These are phyloP conservation scores for Macroventuria anomochaeta DNA, from an alignment of 2,329 filamentous ascomycete species.

Conservation along the genomic window DNA sequence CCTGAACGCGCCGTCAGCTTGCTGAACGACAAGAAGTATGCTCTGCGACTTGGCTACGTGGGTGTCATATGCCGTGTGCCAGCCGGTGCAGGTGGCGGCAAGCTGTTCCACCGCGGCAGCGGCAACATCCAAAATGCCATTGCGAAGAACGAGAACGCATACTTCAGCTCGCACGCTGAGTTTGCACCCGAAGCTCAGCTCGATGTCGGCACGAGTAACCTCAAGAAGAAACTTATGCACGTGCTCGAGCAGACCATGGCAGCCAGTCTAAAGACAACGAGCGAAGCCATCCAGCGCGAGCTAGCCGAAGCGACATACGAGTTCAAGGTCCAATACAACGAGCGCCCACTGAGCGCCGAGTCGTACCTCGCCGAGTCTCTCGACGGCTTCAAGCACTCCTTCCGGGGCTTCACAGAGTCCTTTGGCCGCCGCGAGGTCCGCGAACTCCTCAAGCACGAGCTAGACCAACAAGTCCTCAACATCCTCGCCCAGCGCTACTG, in stretches of 20 bases:
- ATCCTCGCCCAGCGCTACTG: slow-evolving; percentile 92
- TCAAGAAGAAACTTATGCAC: slow-evolving; percentile 96
- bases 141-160: slow-evolving; percentile 84
- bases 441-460: slow-evolving; percentile 85
- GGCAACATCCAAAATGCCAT: slow-evolving; percentile 82
- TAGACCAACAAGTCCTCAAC: slow-evolving; percentile 94
- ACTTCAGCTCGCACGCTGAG: slow-evolving; percentile 84
- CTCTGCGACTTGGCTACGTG: slow-evolving; percentile 92
- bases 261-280: slow-evolving; percentile 83
- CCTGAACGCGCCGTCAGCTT: slow-evolving; percentile 78
- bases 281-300: slow-evolving; percentile 91
- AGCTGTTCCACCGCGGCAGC: slow-evolving; percentile 83
- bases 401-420: slow-evolving; percentile 88
- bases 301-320: slow-evolving; percentile 97
- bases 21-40: slow-evolving; percentile 88
- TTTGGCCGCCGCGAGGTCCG: slow-evolving; percentile 92
- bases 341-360: slow-evolving; percentile 90
- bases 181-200: slow-evolving; percentile 78
- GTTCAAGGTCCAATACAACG: slow-evolving; percentile 99
- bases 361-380: slow-evolving; percentile 95
- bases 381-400: slow-evolving; percentile 96
- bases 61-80: slow-evolving; percentile 90
- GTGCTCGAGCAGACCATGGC: slow-evolving; percentile 98
- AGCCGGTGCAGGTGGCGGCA: slow-evolving; percentile 60
- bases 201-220: slow-evolving; percentile 79